Evolutionary conservation across 352 stramenopile genomes (phyloP).

Genomic region (Phytophthora europaea): DNA sequence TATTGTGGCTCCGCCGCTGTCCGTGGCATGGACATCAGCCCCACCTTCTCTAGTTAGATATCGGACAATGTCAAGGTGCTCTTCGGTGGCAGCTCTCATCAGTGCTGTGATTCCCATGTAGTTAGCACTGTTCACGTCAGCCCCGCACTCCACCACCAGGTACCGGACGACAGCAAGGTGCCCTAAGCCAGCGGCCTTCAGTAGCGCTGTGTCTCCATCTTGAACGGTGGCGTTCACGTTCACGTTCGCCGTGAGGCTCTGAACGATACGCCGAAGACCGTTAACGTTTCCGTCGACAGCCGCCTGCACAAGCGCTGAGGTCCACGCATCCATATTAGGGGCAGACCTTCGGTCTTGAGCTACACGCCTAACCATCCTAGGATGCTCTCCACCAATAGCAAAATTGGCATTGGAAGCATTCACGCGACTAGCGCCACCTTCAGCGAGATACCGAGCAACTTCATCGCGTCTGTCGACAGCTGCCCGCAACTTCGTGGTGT

Average conservation of each 20-base stretch:
- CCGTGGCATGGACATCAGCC: neutral
- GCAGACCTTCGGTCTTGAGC: neutral
- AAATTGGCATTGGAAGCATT: too few relatives aligned
- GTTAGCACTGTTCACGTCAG: conserved; percentile 1
- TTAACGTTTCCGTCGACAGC: neutral
- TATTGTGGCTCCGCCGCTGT: neutral
- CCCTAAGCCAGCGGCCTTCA: neutral
- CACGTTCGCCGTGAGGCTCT: neutral
- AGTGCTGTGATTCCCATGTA: neutral
- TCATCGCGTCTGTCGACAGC: neutral
- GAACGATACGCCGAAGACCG: neutral
- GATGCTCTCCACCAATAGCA: neutral
- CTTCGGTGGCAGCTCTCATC: neutral
- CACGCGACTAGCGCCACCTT: neutral
- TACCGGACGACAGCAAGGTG: neutral
- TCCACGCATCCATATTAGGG: neutral
- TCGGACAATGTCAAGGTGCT: neutral
- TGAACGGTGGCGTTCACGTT: neutral
- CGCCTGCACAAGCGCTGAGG: neutral
- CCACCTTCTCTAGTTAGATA: neutral
- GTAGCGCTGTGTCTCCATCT: neutral
- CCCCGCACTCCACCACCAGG: neutral
- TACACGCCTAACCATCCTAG: neutral
- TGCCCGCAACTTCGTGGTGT: neutral
- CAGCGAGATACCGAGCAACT: neutral